Percentiles rank a stretch among this genome's conserved stretches.
Conservation (phyloP, 257 asterid genomes). For the Nemophila menziesii region DNA sequence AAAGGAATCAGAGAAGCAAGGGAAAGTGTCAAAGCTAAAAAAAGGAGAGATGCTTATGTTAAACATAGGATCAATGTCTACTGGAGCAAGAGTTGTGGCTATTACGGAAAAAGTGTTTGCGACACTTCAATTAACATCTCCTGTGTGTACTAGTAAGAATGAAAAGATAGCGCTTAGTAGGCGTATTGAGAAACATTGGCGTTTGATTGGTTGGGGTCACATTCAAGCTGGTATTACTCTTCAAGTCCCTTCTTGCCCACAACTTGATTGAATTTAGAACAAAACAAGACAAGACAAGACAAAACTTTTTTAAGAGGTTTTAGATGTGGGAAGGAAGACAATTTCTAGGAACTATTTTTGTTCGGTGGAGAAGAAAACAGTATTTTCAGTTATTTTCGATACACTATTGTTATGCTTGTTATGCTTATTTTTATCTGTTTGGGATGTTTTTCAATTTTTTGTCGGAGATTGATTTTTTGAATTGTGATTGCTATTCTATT, state of each 20-base stretch:
- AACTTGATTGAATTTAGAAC: constrained; percentile 12
- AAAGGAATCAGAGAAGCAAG: constrained; percentile 83
- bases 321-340: constrained; percentile 46
- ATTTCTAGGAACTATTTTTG: constrained; percentile 45
- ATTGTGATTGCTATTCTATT: too few relatives aligned
- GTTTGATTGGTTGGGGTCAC: constrained; percentile 97
- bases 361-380: constrained; percentile 41
- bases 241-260: constrained; percentile 78
- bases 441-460: too few relatives aligned
- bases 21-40: constrained; percentile 70
- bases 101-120: constrained; percentile 85
- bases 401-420: background rate
- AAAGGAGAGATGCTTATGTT: constrained; percentile 94
- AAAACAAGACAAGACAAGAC: background rate
- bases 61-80: constrained; percentile 96
- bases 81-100: constrained; percentile 89
- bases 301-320: constrained; percentile 5
- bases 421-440: too few relatives aligned
- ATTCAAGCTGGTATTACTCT: constrained; percentile 90
- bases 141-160: constrained; percentile 92
- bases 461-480: too few relatives aligned
- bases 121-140: constrained; percentile 82
- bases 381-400: constrained; percentile 20
- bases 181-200: constrained; percentile 98
- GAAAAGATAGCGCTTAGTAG: constrained; percentile 90